Base-by-base conservation (phyloP, 2,329 filamentous ascomycete species). In the Nemania diffusa region DNA sequence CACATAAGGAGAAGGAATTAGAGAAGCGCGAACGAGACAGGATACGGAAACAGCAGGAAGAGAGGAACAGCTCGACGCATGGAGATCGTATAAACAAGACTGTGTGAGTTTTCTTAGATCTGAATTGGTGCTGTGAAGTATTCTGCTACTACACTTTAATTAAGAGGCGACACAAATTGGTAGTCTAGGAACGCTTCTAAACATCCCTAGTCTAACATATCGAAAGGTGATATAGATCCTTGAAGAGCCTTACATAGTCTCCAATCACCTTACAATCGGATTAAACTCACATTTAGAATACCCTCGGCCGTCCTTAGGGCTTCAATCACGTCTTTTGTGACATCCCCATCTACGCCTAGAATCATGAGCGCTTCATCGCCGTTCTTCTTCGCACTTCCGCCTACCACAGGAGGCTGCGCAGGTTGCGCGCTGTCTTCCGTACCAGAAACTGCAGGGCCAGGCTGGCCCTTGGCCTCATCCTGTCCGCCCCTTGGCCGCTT, bases 291-390 rank as follows among this genome's bases (percentile, higher is more conserved):
- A 71, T 87, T 78, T 65, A 89, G 75, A 51, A 89, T 86, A 5
- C 87, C 87, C 70, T 87, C 83, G 0, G 83, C 80, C 58, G 76
- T 79, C 27, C 78, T 79, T 73, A 89, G 74, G 22, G 84, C 84
- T 5, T 81, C 79, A 51, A 87, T 71, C 5, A 88, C 82, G 37
- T 88, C 84, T 61, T 85, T 84, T 0, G 84, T 85, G 20, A 94
- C 88, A 3, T 84, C 83, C 2, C 87, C 86, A 74, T 91, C 89
- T 9, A 95, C 88, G 0, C 92, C 91, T 57, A 95, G 73, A 73
- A 95, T 94, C 92, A 95, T 95, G 71, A 95, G 79, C 9, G 92
- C 92, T 79, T 95, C 92, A 50, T 89, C 88, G 56, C 79, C 77
- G 48, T 64, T 72, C 24, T 78, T 81, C 29, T 78, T 80, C 29